Percentiles rank a stretch among this genome's conserved stretches.
These are phyloP conservation scores for Capsicum pubescens DNA, from an alignment of 257 asterid genomes.

Conservation along the genomic window DNA sequence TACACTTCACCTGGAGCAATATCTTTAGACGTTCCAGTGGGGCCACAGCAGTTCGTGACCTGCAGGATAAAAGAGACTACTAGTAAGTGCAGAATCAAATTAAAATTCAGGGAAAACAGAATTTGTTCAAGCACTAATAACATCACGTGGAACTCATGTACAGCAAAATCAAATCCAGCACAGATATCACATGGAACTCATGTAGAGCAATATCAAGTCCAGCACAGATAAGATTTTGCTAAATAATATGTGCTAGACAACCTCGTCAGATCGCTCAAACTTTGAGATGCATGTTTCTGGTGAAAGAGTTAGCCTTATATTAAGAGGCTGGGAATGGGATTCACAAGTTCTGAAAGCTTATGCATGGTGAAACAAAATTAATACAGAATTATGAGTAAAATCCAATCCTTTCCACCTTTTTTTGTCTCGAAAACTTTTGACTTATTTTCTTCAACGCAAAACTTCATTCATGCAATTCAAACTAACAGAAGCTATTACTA, in stretches of 20 bases:
- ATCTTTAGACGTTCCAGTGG: constrained; percentile 97
- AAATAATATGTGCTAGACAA: background rate
- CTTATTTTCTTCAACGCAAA: background rate
- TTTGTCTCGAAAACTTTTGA: background rate
- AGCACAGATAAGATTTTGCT: constrained; percentile 15
- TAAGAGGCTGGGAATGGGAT: background rate
- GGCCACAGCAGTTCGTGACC: constrained; percentile 98
- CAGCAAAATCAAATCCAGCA: background rate
- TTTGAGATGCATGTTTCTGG: background rate
- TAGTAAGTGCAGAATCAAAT: background rate
- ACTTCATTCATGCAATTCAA: constrained; percentile 20
- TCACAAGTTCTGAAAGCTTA: constrained; percentile 2
- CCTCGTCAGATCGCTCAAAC: background rate
- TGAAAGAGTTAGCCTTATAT: background rate
- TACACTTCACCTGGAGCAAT: constrained; percentile 74
- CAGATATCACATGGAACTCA: constrained; percentile 22
- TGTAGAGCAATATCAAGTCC: background rate
- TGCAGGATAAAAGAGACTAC: constrained; percentile 42
- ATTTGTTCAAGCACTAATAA: background rate
- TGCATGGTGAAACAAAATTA: background rate
- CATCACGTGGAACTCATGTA: constrained; percentile 25
- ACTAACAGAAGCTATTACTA: background rate
- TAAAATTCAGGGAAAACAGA: background rate
- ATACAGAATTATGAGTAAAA: background rate
- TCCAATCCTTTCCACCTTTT: background rate